A percentile compares a stretch with the other conserved stretches of the same genome.
phyloP scores from a whole-genome alignment of 169 alveolate species.

The Babesia gibsoni region DNA sequence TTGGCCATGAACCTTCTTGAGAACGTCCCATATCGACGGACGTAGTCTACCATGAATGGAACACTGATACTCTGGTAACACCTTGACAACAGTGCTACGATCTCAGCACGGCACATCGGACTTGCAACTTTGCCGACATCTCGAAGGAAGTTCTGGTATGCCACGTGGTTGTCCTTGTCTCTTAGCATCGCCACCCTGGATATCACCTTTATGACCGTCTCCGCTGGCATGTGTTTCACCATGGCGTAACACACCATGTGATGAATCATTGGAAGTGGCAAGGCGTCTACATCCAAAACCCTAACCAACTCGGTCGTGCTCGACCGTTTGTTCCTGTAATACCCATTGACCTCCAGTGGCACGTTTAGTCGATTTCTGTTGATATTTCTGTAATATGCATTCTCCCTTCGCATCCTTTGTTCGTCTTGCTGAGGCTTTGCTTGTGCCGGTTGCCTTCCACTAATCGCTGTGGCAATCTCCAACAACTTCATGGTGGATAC shows the following conservation, averaged over 20 bases:
- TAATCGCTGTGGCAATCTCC: constrained; percentile 24
- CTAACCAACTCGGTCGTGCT: constrained; percentile 54
- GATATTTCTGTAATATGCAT: constrained; percentile 11
- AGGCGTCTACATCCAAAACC: constrained; percentile 68
- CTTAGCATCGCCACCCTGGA: constrained; percentile 71
- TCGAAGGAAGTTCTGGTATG: constrained; percentile 69
- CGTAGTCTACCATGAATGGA: constrained; percentile 79
- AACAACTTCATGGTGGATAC: constrained; percentile 45
- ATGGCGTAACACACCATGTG: constrained; percentile 70
- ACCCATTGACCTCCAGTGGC: constrained; percentile 14
- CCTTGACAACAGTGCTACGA: constrained; percentile 72
- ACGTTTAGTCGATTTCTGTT: background rate
- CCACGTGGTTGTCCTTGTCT: constrained; percentile 68
- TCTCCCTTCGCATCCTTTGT: constrained; percentile 2
- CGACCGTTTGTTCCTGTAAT: constrained; percentile 31
- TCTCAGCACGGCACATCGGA: constrained; percentile 67
- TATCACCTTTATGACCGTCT: constrained; percentile 65
- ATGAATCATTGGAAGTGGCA: constrained; percentile 68
- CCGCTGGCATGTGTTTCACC: constrained; percentile 77
- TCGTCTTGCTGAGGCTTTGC: constrained; percentile 38
- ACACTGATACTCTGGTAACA: constrained; percentile 74
- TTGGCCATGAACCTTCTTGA: constrained; percentile 74
- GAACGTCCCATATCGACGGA: constrained; percentile 72
- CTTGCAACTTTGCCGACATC: constrained; percentile 56
- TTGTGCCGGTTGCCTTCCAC: constrained; percentile 42